Evolutionary conservation across 176 grass and related monocot species (phyloP).

Genomic region (Triticum dicoccoides): DNA sequence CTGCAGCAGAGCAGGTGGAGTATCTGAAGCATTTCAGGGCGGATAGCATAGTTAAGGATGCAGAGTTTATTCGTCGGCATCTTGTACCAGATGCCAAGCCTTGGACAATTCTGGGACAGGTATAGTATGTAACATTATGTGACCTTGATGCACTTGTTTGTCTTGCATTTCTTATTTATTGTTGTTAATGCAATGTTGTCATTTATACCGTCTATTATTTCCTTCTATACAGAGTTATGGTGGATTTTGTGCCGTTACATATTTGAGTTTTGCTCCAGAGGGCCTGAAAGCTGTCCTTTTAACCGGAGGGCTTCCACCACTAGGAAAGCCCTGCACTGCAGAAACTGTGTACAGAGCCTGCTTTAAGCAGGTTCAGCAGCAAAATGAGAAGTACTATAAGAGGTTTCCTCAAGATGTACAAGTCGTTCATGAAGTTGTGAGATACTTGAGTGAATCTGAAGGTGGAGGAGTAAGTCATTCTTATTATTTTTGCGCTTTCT

Average conservation of each 20-base stretch:
- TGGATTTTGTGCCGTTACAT: slow-evolving; percentile 94
- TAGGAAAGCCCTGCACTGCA: slow-evolving; percentile 69
- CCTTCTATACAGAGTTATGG: slow-evolving; percentile 66
- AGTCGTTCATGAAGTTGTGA: slow-evolving; percentile 68
- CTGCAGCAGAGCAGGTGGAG: slow-evolving; percentile 51
- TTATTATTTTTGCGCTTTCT: background rate
- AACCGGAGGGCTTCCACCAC: slow-evolving; percentile 86
- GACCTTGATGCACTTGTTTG: background rate
- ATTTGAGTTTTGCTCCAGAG: slow-evolving; percentile 95
- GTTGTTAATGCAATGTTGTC: background rate
- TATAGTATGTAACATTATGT: slow-evolving; percentile 36
- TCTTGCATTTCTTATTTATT: slow-evolving; percentile 1
- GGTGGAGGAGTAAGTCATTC: slow-evolving; percentile 74
- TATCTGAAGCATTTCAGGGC: slow-evolving; percentile 95
- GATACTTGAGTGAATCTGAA: slow-evolving; percentile 67
- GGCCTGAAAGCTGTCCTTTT: slow-evolving; percentile 89
- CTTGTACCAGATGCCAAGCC: slow-evolving; percentile 72
- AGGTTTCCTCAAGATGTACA: slow-evolving; percentile 83
- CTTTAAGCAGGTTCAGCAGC: slow-evolving; percentile 77
- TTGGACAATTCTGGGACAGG: slow-evolving; percentile 93
- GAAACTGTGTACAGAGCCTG: slow-evolving; percentile 80
- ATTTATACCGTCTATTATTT: background rate
- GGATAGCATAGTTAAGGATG: slow-evolving; percentile 90
- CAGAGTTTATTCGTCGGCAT: slow-evolving; percentile 72
- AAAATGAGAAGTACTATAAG: slow-evolving; percentile 95